Evolutionary conservation across 176 grass and related monocot species (phyloP), one percentile per base, ranked within the genome.

Genomic region (Oropetium thomaeum): DNA sequence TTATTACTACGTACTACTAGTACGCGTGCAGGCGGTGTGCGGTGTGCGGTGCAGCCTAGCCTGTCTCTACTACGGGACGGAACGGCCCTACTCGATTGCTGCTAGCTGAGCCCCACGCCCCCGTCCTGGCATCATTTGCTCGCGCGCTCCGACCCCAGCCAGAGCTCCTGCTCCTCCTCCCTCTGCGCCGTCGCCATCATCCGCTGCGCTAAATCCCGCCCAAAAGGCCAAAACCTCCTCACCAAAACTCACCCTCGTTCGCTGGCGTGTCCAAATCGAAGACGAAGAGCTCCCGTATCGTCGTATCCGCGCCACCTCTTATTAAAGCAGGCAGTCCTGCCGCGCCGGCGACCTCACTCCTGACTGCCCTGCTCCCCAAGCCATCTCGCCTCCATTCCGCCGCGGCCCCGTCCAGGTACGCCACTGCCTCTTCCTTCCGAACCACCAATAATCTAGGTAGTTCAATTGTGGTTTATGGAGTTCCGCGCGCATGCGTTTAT

Each of bases 241-340:
- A 32, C 48, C 48, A 25, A 62, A 48, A 39, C 1, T 31, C 0
- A 25, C 10, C 7, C 19, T 26, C 22, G 22, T 26, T 22, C 17
- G 68, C 8, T 51, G 5, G 43, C 74, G 74, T 77, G 43, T 65
- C 15, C 60, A 77, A 65, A 51, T 77, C 59, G 74, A 38, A 62
- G 34, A 47, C 58, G 42, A 48, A 20, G 59, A 35, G 27, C 27
- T 44, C 51, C 3, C 26, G 35, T 19, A 6, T 15, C 55, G 1
- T 10, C 54, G 0, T n/a, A n/a, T n/a, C n/a, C 54, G 40, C 25
- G 25, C 17, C 35, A 31, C 59, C 12, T 76, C 12, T 76, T 23
- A 48, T 62, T 51, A 35, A 63, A n/a, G n/a, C 52, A 10, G 52
- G 22, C 22, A 26, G 52, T 12, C 22, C 59, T n/a, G 41, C 73